phyloP scores from a whole-genome alignment of 176 grass and related monocot genomes.

The Triticum turgidum region DNA sequence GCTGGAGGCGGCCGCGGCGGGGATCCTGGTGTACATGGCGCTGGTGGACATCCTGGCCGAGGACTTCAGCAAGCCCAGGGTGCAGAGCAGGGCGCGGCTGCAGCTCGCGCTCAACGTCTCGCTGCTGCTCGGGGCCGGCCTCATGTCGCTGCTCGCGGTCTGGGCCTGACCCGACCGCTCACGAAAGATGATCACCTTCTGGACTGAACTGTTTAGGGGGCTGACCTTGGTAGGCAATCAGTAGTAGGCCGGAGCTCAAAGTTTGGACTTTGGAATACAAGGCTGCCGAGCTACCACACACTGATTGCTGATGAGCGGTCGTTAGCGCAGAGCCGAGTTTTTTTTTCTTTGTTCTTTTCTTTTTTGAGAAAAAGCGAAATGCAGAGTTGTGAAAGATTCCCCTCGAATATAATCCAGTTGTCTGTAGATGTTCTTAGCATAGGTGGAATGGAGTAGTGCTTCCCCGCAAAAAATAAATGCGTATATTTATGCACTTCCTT shows the following conservation, averaged over 20 bases:
- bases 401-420: too few species aligned
- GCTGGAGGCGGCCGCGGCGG: slow-evolving; percentile 47
- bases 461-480: too few species aligned
- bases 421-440: too few species aligned
- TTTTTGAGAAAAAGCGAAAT: too few species aligned
- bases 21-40: slow-evolving; percentile 79
- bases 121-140: slow-evolving; percentile 52
- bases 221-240: background rate
- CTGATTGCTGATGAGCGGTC: too few species aligned
- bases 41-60: slow-evolving; percentile 63
- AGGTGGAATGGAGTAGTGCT: too few species aligned
- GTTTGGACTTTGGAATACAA: too few species aligned
- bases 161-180: slow-evolving; percentile 59
- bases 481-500: too few species aligned
- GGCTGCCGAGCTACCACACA: background rate
- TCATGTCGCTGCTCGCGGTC: slow-evolving; percentile 73
- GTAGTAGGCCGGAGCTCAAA: background rate
- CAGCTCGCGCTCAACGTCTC: slow-evolving; percentile 39
- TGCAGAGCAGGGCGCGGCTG: slow-evolving; percentile 50
- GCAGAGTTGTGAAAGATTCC: too few species aligned
- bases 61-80: slow-evolving; percentile 54
- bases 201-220: background rate
- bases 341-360: too few species aligned
- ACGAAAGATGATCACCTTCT: background rate
- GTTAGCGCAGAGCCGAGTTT: too few species aligned